These are phyloP conservation scores for Scheffersomyces spartinae DNA, from an alignment of 805 yeast genomes.

Conservation along the genomic window DNA sequence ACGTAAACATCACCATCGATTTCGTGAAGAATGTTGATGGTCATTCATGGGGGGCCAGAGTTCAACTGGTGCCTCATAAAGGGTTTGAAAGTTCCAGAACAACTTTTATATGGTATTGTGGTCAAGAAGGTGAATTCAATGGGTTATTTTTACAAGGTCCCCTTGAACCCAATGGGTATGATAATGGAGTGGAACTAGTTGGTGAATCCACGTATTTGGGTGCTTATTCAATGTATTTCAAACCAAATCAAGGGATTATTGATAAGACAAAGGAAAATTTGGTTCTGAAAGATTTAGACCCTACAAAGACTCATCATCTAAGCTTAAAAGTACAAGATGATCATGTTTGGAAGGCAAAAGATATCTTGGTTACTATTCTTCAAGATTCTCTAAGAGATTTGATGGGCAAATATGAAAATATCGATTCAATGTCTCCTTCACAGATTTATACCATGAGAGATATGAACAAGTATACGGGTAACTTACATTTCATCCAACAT, in stretches of 20 bases:
- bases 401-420: constrained; percentile 12
- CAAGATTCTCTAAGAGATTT: constrained; percentile 55
- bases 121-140: constrained; percentile 47
- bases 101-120: constrained; percentile 69
- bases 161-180: no score
- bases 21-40: constrained; percentile 65
- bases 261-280: constrained; percentile 10
- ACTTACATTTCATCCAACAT: constrained; percentile 70
- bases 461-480: constrained; percentile 52
- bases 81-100: constrained; percentile 39
- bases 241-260: no score
- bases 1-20: constrained; percentile 52
- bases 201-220: constrained; percentile 55
- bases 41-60: constrained; percentile 70
- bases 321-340: constrained; percentile 63
- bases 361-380: constrained; percentile 56
- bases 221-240: constrained; percentile 49
- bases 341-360: constrained; percentile 68
- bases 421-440: constrained; percentile 25
- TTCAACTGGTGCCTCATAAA: constrained; percentile 51
- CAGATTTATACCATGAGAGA: constrained; percentile 49
- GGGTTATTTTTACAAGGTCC: constrained; percentile 18
- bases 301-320: constrained; percentile 49
- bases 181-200: constrained; percentile 28
- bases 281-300: constrained; percentile 37